Conservation (phyloP, 2,329 filamentous ascomycete genomes). For the Ophiostoma sp. region DNA sequence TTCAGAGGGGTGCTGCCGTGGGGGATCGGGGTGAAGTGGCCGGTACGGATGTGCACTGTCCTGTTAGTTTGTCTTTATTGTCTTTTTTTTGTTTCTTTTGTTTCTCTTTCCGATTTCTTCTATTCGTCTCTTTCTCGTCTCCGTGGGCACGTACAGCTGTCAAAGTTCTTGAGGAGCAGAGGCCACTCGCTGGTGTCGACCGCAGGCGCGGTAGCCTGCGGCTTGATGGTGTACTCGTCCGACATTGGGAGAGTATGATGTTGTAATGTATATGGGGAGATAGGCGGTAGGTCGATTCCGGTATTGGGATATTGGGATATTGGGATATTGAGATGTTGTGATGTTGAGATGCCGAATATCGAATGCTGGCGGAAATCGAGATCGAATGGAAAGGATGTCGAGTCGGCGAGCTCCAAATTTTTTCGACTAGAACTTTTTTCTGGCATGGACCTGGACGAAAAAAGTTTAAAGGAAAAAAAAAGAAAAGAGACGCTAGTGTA, state of each 20-base stretch:
- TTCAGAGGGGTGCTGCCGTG: slow-evolving; percentile 85
- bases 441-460: slow-evolving; percentile 15
- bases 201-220: slow-evolving; percentile 69
- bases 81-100: slow-evolving; percentile 16
- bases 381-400: slow-evolving; percentile 1
- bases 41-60: slow-evolving; percentile 81
- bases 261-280: slow-evolving; percentile 1
- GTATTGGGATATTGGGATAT: slow-evolving; percentile 13
- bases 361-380: neutral
- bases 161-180: slow-evolving; percentile 91
- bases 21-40: slow-evolving; percentile 95
- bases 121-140: neutral
- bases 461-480: slow-evolving; percentile 24
- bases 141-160: slow-evolving; percentile 62
- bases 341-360: neutral
- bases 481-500: slow-evolving; percentile 24
- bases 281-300: slow-evolving; percentile 36
- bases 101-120: slow-evolving; percentile 8
- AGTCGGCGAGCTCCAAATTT: slow-evolving; percentile 18
- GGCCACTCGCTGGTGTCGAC: slow-evolving; percentile 88
- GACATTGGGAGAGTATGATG: slow-evolving; percentile 26
- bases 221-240: slow-evolving; percentile 85
- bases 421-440: slow-evolving; percentile 18
- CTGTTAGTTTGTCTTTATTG: slow-evolving; percentile 6
- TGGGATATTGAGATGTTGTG: neutral